Evolutionary conservation across 2,329 filamentous ascomycete genomes (phyloP).

Genomic region (Dothidotthia symphoricarpi): DNA sequence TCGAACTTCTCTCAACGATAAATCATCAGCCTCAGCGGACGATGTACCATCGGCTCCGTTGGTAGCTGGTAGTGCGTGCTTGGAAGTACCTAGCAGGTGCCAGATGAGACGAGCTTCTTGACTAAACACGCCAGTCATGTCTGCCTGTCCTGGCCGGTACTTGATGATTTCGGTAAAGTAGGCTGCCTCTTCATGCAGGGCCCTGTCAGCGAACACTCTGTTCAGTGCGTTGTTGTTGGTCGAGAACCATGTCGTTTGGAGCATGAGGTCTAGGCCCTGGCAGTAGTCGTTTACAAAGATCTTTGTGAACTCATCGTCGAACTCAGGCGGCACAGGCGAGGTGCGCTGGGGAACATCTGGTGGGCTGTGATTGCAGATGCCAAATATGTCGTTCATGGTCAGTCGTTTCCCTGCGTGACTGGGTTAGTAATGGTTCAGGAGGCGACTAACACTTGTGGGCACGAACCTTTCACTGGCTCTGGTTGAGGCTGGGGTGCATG

Average conservation of each 20-base stretch:
- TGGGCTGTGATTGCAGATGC: conserved; percentile 37
- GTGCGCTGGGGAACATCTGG: conserved; percentile 35
- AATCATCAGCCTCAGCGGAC: conserved; percentile 51
- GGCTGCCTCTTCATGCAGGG: conserved; percentile 36
- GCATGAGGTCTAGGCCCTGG: conserved; percentile 33
- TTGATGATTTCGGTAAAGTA: conserved; percentile 38
- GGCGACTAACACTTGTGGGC: too few species aligned
- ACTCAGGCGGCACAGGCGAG: conserved; percentile 26
- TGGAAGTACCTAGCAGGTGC: conserved; percentile 57
- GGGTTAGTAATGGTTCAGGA: conserved; percentile 5
- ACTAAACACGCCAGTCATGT: conserved; percentile 46
- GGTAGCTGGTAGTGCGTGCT: conserved; percentile 36
- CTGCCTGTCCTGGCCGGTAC: conserved; percentile 20
- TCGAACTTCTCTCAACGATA: conserved; percentile 60
- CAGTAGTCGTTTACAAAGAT: conserved; percentile 40
- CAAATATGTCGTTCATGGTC: conserved; percentile 35
- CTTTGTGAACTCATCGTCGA: conserved; percentile 34
- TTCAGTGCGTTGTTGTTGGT: conserved; percentile 50
- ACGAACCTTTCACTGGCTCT: conserved; percentile 32
- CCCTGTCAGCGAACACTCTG: conserved; percentile 52
- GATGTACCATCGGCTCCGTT: conserved; percentile 44
- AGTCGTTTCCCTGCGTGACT: conserved; percentile 35
- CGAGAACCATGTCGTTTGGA: conserved; percentile 81
- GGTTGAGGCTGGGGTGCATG: conserved; percentile 14
- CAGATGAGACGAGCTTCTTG: conserved; percentile 61